These are phyloP conservation scores for Fraxinus baroniana DNA, from an alignment of 305 asterid genomes.

Conservation along the genomic window DNA sequence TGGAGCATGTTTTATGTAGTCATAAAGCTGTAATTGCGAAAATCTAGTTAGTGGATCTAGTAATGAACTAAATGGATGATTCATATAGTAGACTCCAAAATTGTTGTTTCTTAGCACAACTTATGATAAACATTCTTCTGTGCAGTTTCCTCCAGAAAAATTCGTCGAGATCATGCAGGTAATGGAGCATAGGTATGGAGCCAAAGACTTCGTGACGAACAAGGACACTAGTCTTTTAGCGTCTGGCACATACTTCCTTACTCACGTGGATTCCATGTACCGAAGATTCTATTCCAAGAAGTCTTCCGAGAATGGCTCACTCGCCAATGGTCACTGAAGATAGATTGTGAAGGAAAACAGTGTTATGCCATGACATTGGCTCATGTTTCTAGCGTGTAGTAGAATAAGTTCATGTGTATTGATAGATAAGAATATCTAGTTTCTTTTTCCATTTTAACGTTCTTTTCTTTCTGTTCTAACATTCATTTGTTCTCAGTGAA, in stretches of 20 bases:
- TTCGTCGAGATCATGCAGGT: conserved; percentile 75
- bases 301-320: conserved; percentile 47
- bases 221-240: conserved; percentile 84
- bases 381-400: conserved; percentile 31
- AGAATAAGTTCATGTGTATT: conserved; percentile 27
- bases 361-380: conserved; percentile 19
- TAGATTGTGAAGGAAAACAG: background rate
- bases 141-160: conserved; percentile 81
- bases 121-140: background rate
- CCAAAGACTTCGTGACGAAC: conserved; percentile 75
- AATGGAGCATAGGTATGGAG: conserved; percentile 98
- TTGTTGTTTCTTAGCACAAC: background rate
- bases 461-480: background rate
- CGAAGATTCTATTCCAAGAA: conserved; percentile 83
- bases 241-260: conserved; percentile 85
- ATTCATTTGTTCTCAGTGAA: background rate
- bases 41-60: background rate
- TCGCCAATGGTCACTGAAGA: conserved; percentile 71
- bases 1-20: background rate
- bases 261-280: conserved; percentile 91
- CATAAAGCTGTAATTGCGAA: background rate
- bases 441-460: background rate
- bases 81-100: background rate
- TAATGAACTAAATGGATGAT: background rate
- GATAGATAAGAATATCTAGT: background rate